Conservation (phyloP, 2,329 filamentous ascomycete species). For the Penicillium decumbens region DNA sequence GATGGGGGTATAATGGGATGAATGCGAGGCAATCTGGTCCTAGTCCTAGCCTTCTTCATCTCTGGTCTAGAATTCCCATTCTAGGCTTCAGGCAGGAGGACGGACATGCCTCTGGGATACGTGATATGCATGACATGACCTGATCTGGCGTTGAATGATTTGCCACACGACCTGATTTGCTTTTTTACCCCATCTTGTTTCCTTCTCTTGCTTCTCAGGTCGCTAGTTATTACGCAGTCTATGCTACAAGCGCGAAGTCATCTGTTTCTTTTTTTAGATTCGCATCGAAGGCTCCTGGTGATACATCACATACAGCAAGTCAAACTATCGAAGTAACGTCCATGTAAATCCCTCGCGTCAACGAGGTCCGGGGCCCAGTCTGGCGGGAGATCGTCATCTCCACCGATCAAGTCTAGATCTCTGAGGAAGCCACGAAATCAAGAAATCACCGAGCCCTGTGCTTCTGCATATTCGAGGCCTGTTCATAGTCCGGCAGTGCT, state of each 20-base stretch:
- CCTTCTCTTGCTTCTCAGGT: constrained; percentile 3
- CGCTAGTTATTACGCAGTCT: not conserved
- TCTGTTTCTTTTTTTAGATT: not conserved
- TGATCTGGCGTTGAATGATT: constrained; percentile 20
- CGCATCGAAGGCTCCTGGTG: not conserved
- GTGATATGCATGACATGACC: constrained; percentile 22
- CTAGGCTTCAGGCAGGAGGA: not conserved
- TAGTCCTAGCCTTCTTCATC: not conserved
- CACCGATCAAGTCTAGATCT: not conserved
- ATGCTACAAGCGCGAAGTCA: not conserved
- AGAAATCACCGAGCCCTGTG: not conserved
- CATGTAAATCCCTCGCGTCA: constrained; percentile 5
- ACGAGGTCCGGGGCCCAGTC: not conserved
- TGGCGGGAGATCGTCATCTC: not conserved
- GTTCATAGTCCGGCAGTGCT: not conserved
- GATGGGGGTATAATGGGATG: constrained; percentile 70
- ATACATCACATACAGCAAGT: constrained; percentile 2
- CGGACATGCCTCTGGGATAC: not conserved
- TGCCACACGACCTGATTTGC: constrained; percentile 5
- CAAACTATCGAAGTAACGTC: not conserved
- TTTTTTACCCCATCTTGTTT: not conserved
- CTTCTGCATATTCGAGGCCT: not conserved
- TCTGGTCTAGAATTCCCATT: not conserved
- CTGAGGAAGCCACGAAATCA: not conserved
- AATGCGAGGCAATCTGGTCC: not conserved